Percentiles rank a stretch among this genome's conserved stretches.
Evolutionary conservation across 805 yeast genomes (phyloP).

Genomic region (Pichia exigua): DNA sequence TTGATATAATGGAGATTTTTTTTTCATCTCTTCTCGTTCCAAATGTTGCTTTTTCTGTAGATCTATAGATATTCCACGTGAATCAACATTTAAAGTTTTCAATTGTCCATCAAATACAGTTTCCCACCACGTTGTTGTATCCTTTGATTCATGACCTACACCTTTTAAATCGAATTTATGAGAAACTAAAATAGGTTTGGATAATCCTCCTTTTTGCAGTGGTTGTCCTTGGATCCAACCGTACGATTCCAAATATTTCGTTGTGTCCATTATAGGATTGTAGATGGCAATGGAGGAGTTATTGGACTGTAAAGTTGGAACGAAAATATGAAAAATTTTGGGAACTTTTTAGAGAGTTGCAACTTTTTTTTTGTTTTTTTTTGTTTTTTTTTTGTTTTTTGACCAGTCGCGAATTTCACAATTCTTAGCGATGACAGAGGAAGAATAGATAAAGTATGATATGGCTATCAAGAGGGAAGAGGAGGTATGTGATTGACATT

Average conservation of each 20-base stretch:
- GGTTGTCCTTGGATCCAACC: slow-evolving; percentile 96
- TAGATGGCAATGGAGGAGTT: too few relatives aligned
- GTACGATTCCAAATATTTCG: slow-evolving; percentile 59
- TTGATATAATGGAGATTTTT: slow-evolving; percentile 54
- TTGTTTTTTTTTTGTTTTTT: too few relatives aligned
- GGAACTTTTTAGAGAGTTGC: too few relatives aligned
- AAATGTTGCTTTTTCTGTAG: slow-evolving; percentile 35
- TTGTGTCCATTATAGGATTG: slow-evolving; percentile 41
- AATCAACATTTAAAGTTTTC: slow-evolving; percentile 49
- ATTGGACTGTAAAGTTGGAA: too few relatives aligned
- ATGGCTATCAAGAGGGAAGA: too few relatives aligned
- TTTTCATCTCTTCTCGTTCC: slow-evolving; percentile 42
- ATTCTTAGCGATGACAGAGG: too few relatives aligned
- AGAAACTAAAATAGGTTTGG: slow-evolving; percentile 78
- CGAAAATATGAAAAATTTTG: too few relatives aligned
- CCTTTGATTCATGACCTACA: slow-evolving; percentile 68
- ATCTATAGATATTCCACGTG: slow-evolving; percentile 4
- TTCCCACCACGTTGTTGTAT: slow-evolving; percentile 96
- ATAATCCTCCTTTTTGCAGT: slow-evolving; percentile 66
- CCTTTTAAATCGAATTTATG: slow-evolving; percentile 91
- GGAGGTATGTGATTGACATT: too few relatives aligned
- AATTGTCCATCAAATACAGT: slow-evolving; percentile 88
- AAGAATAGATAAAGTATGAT: too few relatives aligned
- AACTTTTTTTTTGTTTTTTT: too few relatives aligned
- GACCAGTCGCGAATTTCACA: too few relatives aligned